Evolutionary conservation across 129 eudicot genomes (phyloP), one percentile per base, ranked within the genome.

Genomic region (Solidago caesia): DNA sequence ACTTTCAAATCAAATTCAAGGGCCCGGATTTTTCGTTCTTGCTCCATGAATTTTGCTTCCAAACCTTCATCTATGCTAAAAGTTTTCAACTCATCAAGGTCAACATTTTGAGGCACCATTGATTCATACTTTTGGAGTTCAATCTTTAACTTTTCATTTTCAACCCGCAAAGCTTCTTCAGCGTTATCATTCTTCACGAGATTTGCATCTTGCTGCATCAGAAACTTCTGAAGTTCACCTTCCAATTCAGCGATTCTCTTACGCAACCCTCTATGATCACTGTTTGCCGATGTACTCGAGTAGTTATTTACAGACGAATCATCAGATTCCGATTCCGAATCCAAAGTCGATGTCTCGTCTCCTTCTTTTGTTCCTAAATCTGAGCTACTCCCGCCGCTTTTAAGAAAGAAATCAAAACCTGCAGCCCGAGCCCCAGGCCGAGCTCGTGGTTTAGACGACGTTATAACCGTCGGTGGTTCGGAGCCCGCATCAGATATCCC

Each of bases 321-420:
- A 79, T 93, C 98, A 0, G 96, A 90, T 43, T 93, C 98, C 1
- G 95, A 84, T 43, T 90, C 96, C 1, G 97, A 93, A 78, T 88
- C 97, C 79, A 88, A 65, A 0, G 92, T 84, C 1, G 92, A 85
- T 12, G 97, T 66, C 48, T 90, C 96, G n/a, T 90, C 96, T 13
- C 89, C 98, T 79, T 87, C 89, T 75, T 83, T 88, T 48, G 75
- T 76, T 7, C 76, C 77, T 75, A 87, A 60, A 64, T 92, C 97
- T 5, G 86, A 82, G 53, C 91, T 80, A 73, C 90, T 92, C 72
- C 89, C 85, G 4, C 77, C 64, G 11, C 88, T 88, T 4, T 73
- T 79, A 26, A 93, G 83, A 42, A 93, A 93, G 5, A 79, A 65
- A 5, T 88, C 96, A 44, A 93, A 90, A 16, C 98, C 98, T 6